Evolutionary conservation across 2,329 filamentous ascomycete genomes (phyloP), one percentile per base, ranked within the genome.

Genomic region (Elsinoe necatrix): DNA sequence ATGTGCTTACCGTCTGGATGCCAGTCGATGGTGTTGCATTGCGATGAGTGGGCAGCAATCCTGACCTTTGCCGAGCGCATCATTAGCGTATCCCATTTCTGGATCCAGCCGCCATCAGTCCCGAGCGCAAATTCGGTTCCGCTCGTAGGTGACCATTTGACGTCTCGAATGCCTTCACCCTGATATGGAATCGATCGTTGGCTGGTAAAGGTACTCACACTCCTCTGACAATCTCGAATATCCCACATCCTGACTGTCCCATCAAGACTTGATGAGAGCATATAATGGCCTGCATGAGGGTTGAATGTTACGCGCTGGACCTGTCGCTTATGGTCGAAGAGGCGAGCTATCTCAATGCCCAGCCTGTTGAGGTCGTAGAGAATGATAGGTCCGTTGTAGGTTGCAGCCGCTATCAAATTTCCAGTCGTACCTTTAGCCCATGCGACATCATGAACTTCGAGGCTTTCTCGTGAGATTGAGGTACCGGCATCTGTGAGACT

Each of bases 271-370:
- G 80, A 82, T 34, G 82, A 85, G 18, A 85, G 72, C 48, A 85
- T 71, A 65, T 81, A 74, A 61, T 78, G 75, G 43, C 81, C 80
- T 60, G 77, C 72, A 64, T 82, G 78, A 9, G 82, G 82, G 63
- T 83, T 85, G 69, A 85, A 84, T 12, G 81, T 82, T 42, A 85
- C 71, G 62, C 77, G 80, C 69, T 85, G 82, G 55, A 85, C 82
- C 69, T 85, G 82, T 52, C 82, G 80, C 61, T 74, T 78, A 63
- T 85, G 82, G 65, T 84, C 82, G 63, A 84, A 80, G 62, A 85
- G 74, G 58, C 81, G 77, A 58, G 79, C 80, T 57, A 82, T 74
- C 66, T 84, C 82, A 42, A 84, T 71, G 54, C 79, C 80, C 56
- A 79, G 73, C 59, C 80, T 78, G 61, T 81, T 79, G 57, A 85